Conservation (phyloP, 371 early-diverging fungal genomes). For the Mortierella polycephala region DNA sequence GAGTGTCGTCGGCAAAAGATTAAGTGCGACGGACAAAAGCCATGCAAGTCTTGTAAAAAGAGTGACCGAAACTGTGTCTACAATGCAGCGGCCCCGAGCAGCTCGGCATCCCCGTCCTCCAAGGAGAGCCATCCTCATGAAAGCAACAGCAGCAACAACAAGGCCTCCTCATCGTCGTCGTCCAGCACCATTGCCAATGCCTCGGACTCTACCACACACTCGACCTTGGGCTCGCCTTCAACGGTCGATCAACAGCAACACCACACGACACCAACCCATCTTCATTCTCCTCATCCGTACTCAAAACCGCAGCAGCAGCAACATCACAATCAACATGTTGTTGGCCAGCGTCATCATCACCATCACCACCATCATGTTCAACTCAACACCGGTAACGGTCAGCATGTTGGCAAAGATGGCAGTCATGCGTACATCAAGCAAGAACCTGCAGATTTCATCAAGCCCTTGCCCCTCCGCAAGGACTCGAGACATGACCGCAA, state of each 20-base stretch:
- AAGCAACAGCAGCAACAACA: neutral
- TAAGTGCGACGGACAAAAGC: constrained; percentile 52
- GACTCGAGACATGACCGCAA: constrained; percentile 39
- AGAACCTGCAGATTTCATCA: constrained; percentile 31
- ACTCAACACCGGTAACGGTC: constrained; percentile 1
- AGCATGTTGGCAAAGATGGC: constrained; percentile 7
- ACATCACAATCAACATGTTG: constrained; percentile 15
- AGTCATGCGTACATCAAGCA: constrained; percentile 20
- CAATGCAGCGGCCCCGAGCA: constrained; percentile 29
- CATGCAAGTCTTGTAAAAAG: constrained; percentile 53
- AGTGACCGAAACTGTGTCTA: constrained; percentile 51
- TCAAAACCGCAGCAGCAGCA: constrained; percentile 24
- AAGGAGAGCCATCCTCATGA: constrained; percentile 16
- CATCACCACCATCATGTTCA: constrained; percentile 16
- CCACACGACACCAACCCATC: constrained; percentile 13
- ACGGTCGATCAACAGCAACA: constrained; percentile 2
- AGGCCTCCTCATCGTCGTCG: neutral
- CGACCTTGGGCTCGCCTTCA: constrained; percentile 6
- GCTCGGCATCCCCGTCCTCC: constrained; percentile 11
- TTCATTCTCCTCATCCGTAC: constrained; percentile 43
- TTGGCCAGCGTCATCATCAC: constrained; percentile 21
- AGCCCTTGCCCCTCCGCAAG: constrained; percentile 41
- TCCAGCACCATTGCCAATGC: neutral
- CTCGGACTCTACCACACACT: neutral
- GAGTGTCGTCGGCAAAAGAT: constrained; percentile 55